Conservation (phyloP, 257 asterid genomes). For the Solanum pinnatisectum region DNA sequence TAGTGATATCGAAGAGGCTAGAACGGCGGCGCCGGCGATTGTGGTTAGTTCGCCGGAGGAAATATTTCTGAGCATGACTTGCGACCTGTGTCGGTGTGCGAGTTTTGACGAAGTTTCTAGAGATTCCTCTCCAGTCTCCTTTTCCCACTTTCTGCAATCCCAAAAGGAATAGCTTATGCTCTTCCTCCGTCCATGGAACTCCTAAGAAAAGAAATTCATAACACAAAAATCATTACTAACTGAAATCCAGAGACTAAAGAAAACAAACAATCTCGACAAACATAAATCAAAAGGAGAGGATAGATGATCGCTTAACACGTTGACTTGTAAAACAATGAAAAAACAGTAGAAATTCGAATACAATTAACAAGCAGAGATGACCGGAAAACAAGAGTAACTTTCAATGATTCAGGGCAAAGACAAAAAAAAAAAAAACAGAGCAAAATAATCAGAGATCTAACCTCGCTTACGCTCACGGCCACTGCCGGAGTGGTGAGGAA, state of each 20-base stretch:
- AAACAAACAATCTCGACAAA: background rate
- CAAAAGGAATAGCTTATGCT: constrained; percentile 70
- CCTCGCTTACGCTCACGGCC: constrained; percentile 90
- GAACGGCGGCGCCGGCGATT: constrained; percentile 85
- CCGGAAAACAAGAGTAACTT: background rate
- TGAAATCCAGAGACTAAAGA: background rate
- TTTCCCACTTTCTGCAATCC: constrained; percentile 76
- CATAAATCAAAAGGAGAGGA: background rate
- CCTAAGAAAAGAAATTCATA: constrained; percentile 24
- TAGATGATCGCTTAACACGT: background rate
- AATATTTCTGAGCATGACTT: constrained; percentile 90
- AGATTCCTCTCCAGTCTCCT: constrained; percentile 93
- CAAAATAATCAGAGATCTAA: constrained; percentile 28
- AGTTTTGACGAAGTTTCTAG: constrained; percentile 72
- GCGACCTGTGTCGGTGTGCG: constrained; percentile 97
- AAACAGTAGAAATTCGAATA: no score
- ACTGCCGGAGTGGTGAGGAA: constrained; percentile 33
- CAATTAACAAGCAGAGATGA: background rate
- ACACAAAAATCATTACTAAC: background rate
- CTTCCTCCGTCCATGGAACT: constrained; percentile 90
- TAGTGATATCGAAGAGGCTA: constrained; percentile 85
- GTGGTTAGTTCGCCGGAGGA: constrained; percentile 59
- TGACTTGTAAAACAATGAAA: background rate
- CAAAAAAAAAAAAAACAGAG: background rate
- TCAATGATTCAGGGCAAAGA: background rate